phyloP scores from a whole-genome alignment of 805 yeast genomes.

The Metschnikowia kunwiensis region DNA sequence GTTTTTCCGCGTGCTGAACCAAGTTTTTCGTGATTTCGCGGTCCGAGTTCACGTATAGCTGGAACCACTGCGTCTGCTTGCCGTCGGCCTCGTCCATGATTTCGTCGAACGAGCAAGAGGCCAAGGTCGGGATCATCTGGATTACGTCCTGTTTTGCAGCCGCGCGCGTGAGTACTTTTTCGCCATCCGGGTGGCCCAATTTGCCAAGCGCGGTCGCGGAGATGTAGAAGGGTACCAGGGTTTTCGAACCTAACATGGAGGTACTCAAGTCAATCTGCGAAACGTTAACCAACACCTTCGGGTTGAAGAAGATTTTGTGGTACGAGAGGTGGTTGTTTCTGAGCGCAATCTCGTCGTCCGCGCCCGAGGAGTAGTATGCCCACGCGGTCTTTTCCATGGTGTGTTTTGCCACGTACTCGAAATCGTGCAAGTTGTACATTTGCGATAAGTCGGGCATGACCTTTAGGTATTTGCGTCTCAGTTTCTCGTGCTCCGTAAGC shows the following conservation, averaged over 20 bases:
- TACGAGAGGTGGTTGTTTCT: conserved; percentile 44
- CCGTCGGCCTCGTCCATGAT: conserved; percentile 34
- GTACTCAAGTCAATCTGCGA: conserved; percentile 27
- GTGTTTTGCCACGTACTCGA: conserved; percentile 80
- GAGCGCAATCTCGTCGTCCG: conserved; percentile 48
- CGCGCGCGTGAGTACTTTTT: conserved; percentile 38
- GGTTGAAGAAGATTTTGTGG: conserved; percentile 43
- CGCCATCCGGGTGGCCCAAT: conserved; percentile 45
- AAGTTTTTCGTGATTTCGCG: conserved; percentile 28
- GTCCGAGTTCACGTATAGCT: conserved; percentile 45
- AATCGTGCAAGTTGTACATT: conserved; percentile 77
- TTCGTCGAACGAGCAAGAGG: conserved; percentile 41
- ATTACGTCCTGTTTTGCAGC: conserved; percentile 39
- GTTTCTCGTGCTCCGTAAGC: conserved; percentile 13
- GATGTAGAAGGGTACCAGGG: conserved; percentile 46
- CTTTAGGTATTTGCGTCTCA: conserved; percentile 14
- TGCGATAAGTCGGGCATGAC: conserved; percentile 67
- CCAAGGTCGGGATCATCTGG: conserved; percentile 48
- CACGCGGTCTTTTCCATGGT: conserved; percentile 77
- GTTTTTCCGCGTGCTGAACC: conserved; percentile 37
- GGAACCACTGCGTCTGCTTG: conserved; percentile 45
- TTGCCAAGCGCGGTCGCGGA: conserved; percentile 47
- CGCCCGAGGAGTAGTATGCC: conserved; percentile 65
- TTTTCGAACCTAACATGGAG: conserved; percentile 29
- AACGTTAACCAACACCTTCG: conserved; percentile 40